Conservation (phyloP, 352 stramenopile species). For the Phytopythium mirpurense region DNA sequence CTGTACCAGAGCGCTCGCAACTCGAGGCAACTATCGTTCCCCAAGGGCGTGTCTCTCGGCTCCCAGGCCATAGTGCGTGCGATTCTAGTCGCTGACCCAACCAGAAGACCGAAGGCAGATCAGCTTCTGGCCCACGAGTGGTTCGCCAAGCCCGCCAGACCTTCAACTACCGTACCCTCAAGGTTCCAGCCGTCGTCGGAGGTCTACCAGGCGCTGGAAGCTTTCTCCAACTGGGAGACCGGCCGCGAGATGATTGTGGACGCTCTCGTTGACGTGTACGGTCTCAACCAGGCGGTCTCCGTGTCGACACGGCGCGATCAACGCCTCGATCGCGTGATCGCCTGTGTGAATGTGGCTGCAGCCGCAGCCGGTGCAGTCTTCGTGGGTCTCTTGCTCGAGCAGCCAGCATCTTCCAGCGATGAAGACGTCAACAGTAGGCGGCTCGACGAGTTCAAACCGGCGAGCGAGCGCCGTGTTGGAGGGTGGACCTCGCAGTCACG, state of each 20-base stretch:
- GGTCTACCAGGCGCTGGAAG: not conserved
- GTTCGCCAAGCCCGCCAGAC: slow-evolving; percentile 7
- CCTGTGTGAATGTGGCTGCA: slow-evolving; percentile 17
- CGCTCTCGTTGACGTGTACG: slow-evolving; percentile 15
- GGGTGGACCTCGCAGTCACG: not conserved
- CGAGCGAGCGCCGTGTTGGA: no score
- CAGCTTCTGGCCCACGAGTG: slow-evolving; percentile 36
- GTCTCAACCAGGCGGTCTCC: slow-evolving; percentile 5
- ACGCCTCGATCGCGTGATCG: slow-evolving; percentile 12
- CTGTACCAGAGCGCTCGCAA: slow-evolving; percentile 25
- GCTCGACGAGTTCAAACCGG: no score
- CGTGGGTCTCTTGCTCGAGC: not conserved
- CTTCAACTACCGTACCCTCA: not conserved
- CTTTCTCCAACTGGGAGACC: slow-evolving; percentile 19
- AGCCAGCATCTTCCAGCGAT: not conserved
- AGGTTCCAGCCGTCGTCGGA: no score
- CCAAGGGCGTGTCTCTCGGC: slow-evolving; percentile 23
- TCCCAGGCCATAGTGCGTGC: slow-evolving; percentile 39
- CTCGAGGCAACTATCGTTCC: slow-evolving; percentile 21
- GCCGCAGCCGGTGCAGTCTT: slow-evolving; percentile 10
- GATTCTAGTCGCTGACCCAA: slow-evolving; percentile 37
- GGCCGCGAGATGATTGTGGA: slow-evolving; percentile 10
- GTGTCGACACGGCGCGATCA: slow-evolving; percentile 1
- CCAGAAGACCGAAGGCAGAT: slow-evolving; percentile 26
- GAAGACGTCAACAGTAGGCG: not conserved